Percentiles rank a stretch among this genome's conserved stretches.
These are phyloP conservation scores for Scorias spongiosa DNA, from an alignment of 2,329 filamentous ascomycete species.

Conservation along the genomic window DNA sequence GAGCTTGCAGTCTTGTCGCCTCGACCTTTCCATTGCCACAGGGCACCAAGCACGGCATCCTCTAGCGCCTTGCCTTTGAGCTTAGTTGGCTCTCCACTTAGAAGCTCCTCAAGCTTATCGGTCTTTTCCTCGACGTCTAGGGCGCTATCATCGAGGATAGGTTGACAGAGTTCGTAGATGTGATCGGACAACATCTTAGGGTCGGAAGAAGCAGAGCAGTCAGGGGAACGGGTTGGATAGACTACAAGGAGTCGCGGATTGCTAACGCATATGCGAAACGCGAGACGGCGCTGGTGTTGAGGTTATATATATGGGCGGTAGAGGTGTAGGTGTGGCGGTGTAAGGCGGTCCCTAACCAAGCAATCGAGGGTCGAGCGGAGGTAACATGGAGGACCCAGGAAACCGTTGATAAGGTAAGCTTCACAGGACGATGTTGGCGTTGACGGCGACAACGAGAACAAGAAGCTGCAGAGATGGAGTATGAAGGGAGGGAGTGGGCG, in stretches of 20 bases:
- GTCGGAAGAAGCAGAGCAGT: neutral
- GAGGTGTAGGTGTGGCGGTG: too few relatives aligned
- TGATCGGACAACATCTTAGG: slow-evolving; percentile 76
- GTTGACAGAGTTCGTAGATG: slow-evolving; percentile 80
- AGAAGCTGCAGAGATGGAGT: too few relatives aligned
- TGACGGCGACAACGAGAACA: too few relatives aligned
- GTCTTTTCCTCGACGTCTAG: slow-evolving; percentile 93
- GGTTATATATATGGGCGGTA: too few relatives aligned
- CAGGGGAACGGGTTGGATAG: neutral
- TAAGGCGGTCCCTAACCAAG: too few relatives aligned
- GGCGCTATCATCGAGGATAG: slow-evolving; percentile 65
- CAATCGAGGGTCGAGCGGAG: too few relatives aligned
- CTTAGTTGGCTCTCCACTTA: slow-evolving; percentile 57
- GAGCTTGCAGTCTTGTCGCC: slow-evolving; percentile 52
- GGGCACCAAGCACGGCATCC: slow-evolving; percentile 75
- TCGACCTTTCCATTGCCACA: slow-evolving; percentile 68
- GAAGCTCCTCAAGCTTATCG: slow-evolving; percentile 73
- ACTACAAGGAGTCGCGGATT: too few relatives aligned
- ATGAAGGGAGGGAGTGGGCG: neutral
- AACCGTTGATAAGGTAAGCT: too few relatives aligned
- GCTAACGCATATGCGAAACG: too few relatives aligned
- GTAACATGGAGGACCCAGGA: too few relatives aligned
- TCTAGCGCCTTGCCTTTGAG: slow-evolving; percentile 66
- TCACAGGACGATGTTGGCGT: too few relatives aligned
- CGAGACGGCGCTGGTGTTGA: too few relatives aligned